Base-by-base conservation (phyloP, 352 stramenopile genomes). In the Phytophthora pluvialis region DNA sequence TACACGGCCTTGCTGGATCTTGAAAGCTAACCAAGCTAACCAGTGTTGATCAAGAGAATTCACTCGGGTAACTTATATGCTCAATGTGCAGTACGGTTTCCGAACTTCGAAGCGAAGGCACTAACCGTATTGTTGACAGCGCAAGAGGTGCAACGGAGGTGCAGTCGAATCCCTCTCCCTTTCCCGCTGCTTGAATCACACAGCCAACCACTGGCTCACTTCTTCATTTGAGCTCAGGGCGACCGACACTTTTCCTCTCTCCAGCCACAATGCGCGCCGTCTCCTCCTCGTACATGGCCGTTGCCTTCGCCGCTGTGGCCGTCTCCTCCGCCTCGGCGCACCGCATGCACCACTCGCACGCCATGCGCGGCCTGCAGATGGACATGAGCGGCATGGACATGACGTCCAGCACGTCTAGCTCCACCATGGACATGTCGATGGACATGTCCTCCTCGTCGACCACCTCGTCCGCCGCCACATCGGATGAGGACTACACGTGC, bases 401-500 rank as follows among this genome's bases (percentile, higher is more conserved):
- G 68, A 44, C 55, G 36, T 63, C 38, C 16, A 44, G 38, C n/a
- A 32, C 25, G 16, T 67, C 59, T 0, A 56, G 40, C 29, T 45
- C 49, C 50, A 42, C 42, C 21, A 58, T 67, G 50, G 46, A 42
- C 56, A 60, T 64, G 61, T 58, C 52, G 58, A 62, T 62, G 45
- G 52, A 59, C 25, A 58, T 63, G 51, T 56, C 53, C 1, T 51
- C 53, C 25, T 57, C 57, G 3, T 51, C 39, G 11, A 13, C n/a
- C 18, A 53, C 13, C 18, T 52, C 56, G 32, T 58, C 54, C 5
- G 36, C 29, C 12, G 12, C 38, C 35, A 50, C 67, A 1, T 55
- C 68, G 47, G 60, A 61, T 16, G 53, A 70, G 28, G 52, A 73
- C 50, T 90, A 67, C 60, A 81, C 53, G 43, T 94, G 86, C 58